Evolutionary conservation across 306 rosid species (phyloP), one percentile per base, ranked within the genome.

Genomic region (Luffa acutangula): DNA sequence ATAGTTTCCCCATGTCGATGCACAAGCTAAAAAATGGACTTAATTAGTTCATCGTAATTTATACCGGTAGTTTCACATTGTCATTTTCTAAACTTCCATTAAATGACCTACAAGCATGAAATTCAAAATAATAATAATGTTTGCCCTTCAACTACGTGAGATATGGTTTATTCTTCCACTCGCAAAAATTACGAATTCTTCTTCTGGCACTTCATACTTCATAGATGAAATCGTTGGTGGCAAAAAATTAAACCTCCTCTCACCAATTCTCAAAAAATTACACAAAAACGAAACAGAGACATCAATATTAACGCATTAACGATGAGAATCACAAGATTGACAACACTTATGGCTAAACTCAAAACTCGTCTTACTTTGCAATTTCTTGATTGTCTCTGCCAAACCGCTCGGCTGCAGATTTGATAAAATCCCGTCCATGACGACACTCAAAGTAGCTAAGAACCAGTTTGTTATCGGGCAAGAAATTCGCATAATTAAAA

Each of bases 331-430:
- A 48, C 13, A 31, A 65, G 46, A 48, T 6, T 34, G 6, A 49
- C 33, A 11, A 73, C 39, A 73, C 11, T 18, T 20, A 37, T 25
- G 7, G 14, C 43, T 6, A 8, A 59, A 51, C 25, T 20, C 3
- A 31, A 20, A 65, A 78, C 63, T 7, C 36, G 17, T 25, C 95
- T 89, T 91, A 92, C 98, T 91, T 92, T 73, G 91, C 87, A 36
- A 92, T 88, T 63, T 89, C 87, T 69, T 80, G 95, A 63, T 94
- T 84, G 75, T 92, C 95, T 49, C 48, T 80, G 39, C 82, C 86
- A 54, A 92, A 94, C 79, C 20, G 84, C 49, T 80, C 82, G 0
- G 83, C 91, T 0, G 89, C 97, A 60, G 21, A 82, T 88, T 79
- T 88, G 9, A 90, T 36, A 80, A 81, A 92, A 0, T 80, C 76